These are phyloP conservation scores for Dryas octopetala DNA, from an alignment of 306 rosid species.

Conservation along the genomic window DNA sequence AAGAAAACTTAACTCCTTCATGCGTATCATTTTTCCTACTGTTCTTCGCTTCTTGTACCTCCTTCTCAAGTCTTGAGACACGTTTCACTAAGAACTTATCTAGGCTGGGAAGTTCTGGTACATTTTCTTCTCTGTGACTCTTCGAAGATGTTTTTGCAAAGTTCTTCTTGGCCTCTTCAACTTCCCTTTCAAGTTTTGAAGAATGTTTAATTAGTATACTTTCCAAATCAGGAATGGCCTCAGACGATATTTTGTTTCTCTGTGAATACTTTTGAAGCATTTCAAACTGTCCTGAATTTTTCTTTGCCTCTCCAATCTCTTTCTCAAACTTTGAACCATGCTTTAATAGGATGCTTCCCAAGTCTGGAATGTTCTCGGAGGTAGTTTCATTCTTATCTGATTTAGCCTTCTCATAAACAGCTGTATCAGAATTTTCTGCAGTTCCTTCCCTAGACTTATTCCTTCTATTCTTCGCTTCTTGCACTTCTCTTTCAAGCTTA, in stretches of 20 bases:
- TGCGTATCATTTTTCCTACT: constrained; percentile 35
- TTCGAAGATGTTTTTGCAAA: constrained; percentile 4
- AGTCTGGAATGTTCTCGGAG: constrained; percentile 40
- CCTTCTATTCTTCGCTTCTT: constrained; percentile 66
- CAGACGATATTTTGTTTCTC: constrained; percentile 14
- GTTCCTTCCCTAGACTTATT: constrained; percentile 39
- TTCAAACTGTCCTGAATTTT: constrained; percentile 18
- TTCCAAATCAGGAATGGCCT: constrained; percentile 30
- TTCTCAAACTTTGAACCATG: constrained; percentile 46
- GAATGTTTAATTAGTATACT: constrained; percentile 28
- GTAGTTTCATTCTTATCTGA: constrained; percentile 15
- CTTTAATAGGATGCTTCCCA: constrained; percentile 55
- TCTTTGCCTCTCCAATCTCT: constrained; percentile 45
- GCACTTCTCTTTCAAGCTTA: constrained; percentile 82
- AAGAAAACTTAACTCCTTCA: constrained; percentile 9
- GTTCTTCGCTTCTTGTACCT: constrained; percentile 77
- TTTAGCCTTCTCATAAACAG: constrained; percentile 23
- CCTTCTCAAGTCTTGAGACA: constrained; percentile 79
- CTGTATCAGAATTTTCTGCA: constrained; percentile 28
- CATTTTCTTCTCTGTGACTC: constrained; percentile 39
- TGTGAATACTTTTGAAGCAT: constrained; percentile 11
- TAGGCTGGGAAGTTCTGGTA: constrained; percentile 58
- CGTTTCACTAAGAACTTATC: constrained; percentile 81
- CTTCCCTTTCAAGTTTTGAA: constrained; percentile 43
- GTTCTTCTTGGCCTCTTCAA: constrained; percentile 32